Evolutionary conservation across 352 stramenopile species (phyloP).

Genomic region (Phytophthora macrochlamydospora): DNA sequence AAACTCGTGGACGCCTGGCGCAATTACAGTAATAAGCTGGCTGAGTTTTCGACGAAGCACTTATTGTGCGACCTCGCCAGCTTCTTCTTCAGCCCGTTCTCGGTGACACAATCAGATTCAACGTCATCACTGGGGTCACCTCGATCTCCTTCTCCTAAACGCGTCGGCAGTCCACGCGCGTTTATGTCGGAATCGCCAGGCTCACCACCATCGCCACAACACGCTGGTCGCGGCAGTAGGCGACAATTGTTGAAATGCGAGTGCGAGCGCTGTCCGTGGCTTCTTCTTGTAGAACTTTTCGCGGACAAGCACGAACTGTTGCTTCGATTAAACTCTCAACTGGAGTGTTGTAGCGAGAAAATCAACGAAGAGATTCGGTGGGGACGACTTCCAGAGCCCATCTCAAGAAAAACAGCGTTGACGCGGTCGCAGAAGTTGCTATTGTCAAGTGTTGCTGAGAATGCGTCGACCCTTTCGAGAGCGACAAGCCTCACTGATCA

Average conservation of each 20-base stretch:
- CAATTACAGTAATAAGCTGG: slow-evolving; percentile 59
- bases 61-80: slow-evolving; percentile 68
- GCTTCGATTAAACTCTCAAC: slow-evolving; percentile 65
- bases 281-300: slow-evolving; percentile 76
- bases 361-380: slow-evolving; percentile 78
- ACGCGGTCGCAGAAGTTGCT: slow-evolving; percentile 75
- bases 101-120: slow-evolving; percentile 11
- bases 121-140: slow-evolving; percentile 10
- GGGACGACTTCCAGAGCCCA: slow-evolving; percentile 70
- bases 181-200: slow-evolving; percentile 19
- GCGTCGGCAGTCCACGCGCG: slow-evolving; percentile 27
- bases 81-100: slow-evolving; percentile 66
- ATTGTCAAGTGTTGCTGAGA: slow-evolving; percentile 49
- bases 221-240: slow-evolving; percentile 30
- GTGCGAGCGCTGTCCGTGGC: slow-evolving; percentile 75
- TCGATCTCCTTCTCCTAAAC: slow-evolving; percentile 27
- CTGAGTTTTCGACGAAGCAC: slow-evolving; percentile 53
- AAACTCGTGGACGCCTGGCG: slow-evolving; percentile 67
- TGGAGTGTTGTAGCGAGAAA: slow-evolving; percentile 78
- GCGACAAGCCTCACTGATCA: slow-evolving; percentile 59
- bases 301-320: slow-evolving; percentile 74
- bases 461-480: slow-evolving; percentile 36
- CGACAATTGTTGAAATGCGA: slow-evolving; percentile 70
- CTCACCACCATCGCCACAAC: slow-evolving; percentile 29
- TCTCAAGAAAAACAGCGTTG: slow-evolving; percentile 60